Conservation (phyloP, 2,329 filamentous ascomycete species). For the Cladobotryum protrusum region DNA sequence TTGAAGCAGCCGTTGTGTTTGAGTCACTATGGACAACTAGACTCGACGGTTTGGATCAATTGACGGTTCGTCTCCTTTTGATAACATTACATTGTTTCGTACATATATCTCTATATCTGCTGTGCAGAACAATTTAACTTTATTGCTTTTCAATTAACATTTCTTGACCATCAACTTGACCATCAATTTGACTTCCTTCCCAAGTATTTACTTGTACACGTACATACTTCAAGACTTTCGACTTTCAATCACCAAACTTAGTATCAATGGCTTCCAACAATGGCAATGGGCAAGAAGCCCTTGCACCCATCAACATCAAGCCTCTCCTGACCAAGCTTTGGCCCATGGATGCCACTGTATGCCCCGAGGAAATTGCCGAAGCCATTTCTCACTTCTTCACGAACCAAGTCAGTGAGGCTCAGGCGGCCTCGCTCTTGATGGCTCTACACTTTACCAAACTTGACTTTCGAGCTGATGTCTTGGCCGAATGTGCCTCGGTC, state of each 20-base stretch:
- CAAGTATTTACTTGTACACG: no score
- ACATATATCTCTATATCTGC: no score
- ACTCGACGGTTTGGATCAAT: slow-evolving; percentile 2
- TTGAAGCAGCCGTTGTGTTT: not conserved
- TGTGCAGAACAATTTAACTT: no score
- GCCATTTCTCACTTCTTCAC: slow-evolving; percentile 90
- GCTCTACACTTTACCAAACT: slow-evolving; percentile 85
- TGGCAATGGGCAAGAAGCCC: slow-evolving; percentile 18
- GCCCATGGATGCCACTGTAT: slow-evolving; percentile 52
- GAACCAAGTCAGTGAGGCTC: slow-evolving; percentile 79
- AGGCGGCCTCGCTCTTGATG: slow-evolving; percentile 81
- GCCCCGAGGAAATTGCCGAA: slow-evolving; percentile 77
- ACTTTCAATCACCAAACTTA: no score
- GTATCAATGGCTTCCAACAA: slow-evolving; percentile 22
- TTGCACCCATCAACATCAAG: slow-evolving; percentile 53
- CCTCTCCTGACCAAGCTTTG: slow-evolving; percentile 68
- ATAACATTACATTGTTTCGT: no score
- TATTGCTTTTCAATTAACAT: no score
- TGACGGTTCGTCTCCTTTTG: not conserved
- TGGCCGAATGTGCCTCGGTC: slow-evolving; percentile 73
- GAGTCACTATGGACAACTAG: slow-evolving; percentile 4
- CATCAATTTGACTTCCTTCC: not conserved
- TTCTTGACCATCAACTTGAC: not conserved
- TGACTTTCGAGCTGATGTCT: slow-evolving; percentile 77
- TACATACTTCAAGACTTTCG: not conserved